Conservation (phyloP, 768 basidiomycete genomes). For the Coprinopsis cinerea region DNA sequence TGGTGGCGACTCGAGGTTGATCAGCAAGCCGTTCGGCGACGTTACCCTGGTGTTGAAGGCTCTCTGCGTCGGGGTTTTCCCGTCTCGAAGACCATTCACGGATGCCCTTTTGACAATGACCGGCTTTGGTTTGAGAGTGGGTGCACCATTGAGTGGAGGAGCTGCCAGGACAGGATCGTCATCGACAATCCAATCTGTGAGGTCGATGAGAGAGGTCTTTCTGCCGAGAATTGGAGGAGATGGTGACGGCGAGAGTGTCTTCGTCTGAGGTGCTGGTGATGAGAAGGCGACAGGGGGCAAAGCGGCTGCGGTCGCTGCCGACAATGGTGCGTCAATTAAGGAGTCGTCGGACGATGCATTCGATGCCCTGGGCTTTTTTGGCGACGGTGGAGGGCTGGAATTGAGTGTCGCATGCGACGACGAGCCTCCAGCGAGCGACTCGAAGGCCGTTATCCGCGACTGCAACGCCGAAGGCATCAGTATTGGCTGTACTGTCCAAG, state of each 20-base stretch:
- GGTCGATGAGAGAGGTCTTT: conserved; percentile 62
- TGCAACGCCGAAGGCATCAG: conserved; percentile 44
- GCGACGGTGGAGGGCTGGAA: conserved; percentile 1
- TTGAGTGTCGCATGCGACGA: conserved; percentile 14
- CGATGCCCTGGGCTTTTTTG: neutral
- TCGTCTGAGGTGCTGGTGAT: conserved; percentile 14
- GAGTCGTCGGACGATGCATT: conserved; percentile 16
- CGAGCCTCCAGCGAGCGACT: conserved; percentile 35
- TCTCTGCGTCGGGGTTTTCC: conserved; percentile 23
- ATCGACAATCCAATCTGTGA: conserved; percentile 70
- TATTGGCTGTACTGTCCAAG: too few species aligned
- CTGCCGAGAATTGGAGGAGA: conserved; percentile 44
- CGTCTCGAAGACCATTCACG: neutral
- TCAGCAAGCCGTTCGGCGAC: conserved; percentile 35
- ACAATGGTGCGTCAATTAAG: conserved; percentile 44
- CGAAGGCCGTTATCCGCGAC: conserved; percentile 60
- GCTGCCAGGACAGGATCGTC: conserved; percentile 35
- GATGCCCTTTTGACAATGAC: conserved; percentile 4
- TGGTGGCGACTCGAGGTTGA: conserved; percentile 49
- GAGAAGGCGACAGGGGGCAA: conserved; percentile 36
- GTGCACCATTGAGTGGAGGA: neutral
- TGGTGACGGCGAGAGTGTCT: conserved; percentile 37
- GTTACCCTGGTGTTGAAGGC: conserved; percentile 12
- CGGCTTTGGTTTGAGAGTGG: conserved; percentile 10
- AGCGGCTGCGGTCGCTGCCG: conserved; percentile 36